Evolutionary conservation across 2,329 filamentous ascomycete species (phyloP), one percentile per base, ranked within the genome.

Genomic region (Penicillium sp.): DNA sequence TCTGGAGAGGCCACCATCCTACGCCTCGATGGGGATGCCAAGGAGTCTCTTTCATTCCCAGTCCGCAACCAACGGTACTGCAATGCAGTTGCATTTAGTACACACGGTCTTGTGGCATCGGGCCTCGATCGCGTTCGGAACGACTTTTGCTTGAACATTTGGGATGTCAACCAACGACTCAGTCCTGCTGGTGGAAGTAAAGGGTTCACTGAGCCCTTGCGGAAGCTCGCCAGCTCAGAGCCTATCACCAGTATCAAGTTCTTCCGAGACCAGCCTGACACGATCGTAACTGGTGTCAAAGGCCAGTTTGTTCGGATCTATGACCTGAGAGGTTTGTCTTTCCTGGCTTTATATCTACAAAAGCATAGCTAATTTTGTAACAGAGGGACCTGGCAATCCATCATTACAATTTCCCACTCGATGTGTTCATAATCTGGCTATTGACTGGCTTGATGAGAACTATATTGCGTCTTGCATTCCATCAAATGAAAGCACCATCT

Each of bases 241-340:
- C 80, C 82, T 3, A 85, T 88, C 43, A 84, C 83, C 1, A 88
- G 85, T 69, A 82, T 88, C 62, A 84, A 86, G 61, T 88, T 87
- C 71, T 87, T 87, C 62, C 74, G 78, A 25, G 76, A 80, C 50
- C 82, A 86, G 62, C 84, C 85, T 38, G 82, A 86, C 62, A 81
- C 82, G n/a, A 69, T 88, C 31, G 79, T 87, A 25, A 81, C 84
- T 27, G 84, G 84, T 37, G 84, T 86, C 7, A 84, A 85, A 55
- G 80, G 84, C 23, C 80, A 85, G 64, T 86, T 80, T 67, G 77
- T 88, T 52, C 77, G 85, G 37, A 75, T 88, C 15, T 88, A 87
- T 72, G 86, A 88, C 73, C 70, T 88, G 48, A 73, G 86, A 78
- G 85, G 82, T 84, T 72, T 58, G 74, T 69, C 55, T 41, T 56